phyloP scores from a whole-genome alignment of 2,329 filamentous ascomycete species.

The Penicillium sp. region DNA sequence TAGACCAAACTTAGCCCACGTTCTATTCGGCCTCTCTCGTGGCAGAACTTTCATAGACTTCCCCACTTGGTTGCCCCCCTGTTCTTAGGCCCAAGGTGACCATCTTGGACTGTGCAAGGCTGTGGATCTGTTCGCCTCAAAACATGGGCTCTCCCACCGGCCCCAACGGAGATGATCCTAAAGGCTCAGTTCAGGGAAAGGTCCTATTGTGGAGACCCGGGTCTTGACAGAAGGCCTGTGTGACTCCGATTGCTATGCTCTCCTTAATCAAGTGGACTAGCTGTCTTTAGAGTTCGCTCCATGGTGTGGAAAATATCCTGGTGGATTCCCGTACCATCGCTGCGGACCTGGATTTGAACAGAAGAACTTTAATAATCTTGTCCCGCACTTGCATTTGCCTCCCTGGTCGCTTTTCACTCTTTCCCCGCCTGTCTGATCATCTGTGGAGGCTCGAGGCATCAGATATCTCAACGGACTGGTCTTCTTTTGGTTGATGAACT shows the following conservation, averaged over 20 bases:
- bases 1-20: constrained; percentile 6
- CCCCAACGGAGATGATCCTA: constrained; percentile 11
- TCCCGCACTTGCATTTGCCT: constrained; percentile 2
- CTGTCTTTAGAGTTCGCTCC: constrained; percentile 13
- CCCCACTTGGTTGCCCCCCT: not conserved
- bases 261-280: constrained; percentile 2
- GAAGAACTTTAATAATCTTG: constrained; percentile 10
- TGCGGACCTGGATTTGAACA: not conserved
- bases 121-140: constrained; percentile 5
- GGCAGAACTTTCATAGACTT: constrained; percentile 4
- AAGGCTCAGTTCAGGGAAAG: not conserved
- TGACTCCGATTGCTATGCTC: not conserved
- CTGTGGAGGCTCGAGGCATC: not conserved
- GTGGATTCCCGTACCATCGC: constrained; percentile 5
- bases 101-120: constrained; percentile 1
- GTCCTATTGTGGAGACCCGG: constrained; percentile 1
- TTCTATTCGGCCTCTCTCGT: not conserved
- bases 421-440: not conserved
- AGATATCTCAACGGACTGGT: not conserved
- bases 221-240: not conserved
- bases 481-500: not conserved
- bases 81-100: constrained; percentile 3
- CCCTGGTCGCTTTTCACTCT: constrained; percentile 1
- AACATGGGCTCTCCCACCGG: constrained; percentile 1
- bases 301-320: not conserved